Percentiles rank a stretch among this genome's conserved stretches.
phyloP scores from a whole-genome alignment of 345 rosid species.

The Dimocarpus longan region DNA sequence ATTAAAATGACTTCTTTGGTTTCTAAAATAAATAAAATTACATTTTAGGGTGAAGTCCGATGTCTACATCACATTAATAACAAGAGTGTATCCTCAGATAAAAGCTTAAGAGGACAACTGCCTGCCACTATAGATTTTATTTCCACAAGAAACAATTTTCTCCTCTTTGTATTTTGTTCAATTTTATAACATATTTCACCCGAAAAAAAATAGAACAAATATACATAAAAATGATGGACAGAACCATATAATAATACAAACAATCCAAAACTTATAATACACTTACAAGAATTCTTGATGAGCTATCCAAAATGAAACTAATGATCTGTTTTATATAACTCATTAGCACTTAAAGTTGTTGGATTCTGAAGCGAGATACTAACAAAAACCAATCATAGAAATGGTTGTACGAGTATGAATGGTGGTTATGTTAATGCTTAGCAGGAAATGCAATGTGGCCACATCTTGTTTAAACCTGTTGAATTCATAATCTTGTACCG shows the following conservation, averaged over 20 bases:
- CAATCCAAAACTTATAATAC: background rate
- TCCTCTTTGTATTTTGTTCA: background rate
- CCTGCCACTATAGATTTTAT: background rate
- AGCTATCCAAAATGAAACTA: conserved; percentile 3
- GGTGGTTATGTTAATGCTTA: background rate
- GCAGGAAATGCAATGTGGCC: background rate
- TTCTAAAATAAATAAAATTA: background rate
- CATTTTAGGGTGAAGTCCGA: background rate
- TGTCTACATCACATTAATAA: background rate
- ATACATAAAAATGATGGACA: background rate
- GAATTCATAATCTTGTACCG: background rate
- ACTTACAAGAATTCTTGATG: background rate
- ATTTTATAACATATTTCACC: background rate
- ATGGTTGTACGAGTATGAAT: background rate
- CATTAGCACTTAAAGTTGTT: background rate
- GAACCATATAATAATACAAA: background rate
- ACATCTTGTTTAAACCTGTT: background rate
- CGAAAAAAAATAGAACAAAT: background rate
- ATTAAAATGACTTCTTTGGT: background rate
- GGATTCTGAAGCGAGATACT: background rate
- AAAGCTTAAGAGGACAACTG: background rate
- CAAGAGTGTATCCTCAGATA: background rate
- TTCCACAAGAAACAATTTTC: background rate
- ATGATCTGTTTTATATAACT: background rate
- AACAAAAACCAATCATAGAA: conserved; percentile 5